These are phyloP conservation scores for Beauveria australis DNA, from an alignment of 2,329 filamentous ascomycete species.

Conservation along the genomic window DNA sequence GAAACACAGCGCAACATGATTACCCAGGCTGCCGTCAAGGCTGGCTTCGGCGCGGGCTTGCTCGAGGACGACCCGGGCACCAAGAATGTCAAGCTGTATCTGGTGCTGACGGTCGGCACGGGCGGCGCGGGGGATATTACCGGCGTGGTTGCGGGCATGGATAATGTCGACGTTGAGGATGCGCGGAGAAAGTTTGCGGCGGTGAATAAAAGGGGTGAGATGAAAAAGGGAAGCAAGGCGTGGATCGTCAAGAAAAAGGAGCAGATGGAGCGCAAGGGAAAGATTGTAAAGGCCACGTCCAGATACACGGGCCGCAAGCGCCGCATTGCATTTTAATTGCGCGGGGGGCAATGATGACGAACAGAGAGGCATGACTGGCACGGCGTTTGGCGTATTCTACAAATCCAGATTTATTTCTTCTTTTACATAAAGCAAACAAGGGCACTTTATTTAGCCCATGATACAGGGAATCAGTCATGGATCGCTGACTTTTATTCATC, in stretches of 20 bases:
- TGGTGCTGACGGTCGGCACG: conserved; percentile 83
- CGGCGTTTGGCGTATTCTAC: conserved; percentile 15
- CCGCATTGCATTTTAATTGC: conserved; percentile 59
- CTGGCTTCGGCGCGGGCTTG: conserved; percentile 90
- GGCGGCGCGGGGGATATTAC: conserved; percentile 64
- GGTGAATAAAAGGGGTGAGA: conserved; percentile 35
- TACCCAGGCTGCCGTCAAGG: conserved; percentile 77
- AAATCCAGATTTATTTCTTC: neutral
- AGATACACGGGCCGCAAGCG: conserved; percentile 93
- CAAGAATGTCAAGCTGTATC: conserved; percentile 93
- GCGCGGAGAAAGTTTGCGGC: conserved; percentile 43
- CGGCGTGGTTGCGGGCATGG: conserved; percentile 80
- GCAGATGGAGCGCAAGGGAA: conserved; percentile 90
- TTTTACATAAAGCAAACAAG: conserved; percentile 1
- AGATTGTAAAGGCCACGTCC: conserved; percentile 82
- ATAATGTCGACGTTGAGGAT: conserved; percentile 76
- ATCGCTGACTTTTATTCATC: neutral
- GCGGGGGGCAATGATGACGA: neutral
- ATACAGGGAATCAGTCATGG: neutral
- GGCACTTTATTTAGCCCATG: neutral
- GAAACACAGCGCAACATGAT: conserved; percentile 89
- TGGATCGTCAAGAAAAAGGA: conserved; percentile 86
- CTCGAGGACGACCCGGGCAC: conserved; percentile 93
- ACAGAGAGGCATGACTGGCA: conserved; percentile 11
- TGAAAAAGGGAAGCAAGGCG: conserved; percentile 74